These are phyloP conservation scores for Umbilicaria muhlenbergii DNA, from an alignment of 495 filamentous ascomycete genomes.

Conservation along the genomic window DNA sequence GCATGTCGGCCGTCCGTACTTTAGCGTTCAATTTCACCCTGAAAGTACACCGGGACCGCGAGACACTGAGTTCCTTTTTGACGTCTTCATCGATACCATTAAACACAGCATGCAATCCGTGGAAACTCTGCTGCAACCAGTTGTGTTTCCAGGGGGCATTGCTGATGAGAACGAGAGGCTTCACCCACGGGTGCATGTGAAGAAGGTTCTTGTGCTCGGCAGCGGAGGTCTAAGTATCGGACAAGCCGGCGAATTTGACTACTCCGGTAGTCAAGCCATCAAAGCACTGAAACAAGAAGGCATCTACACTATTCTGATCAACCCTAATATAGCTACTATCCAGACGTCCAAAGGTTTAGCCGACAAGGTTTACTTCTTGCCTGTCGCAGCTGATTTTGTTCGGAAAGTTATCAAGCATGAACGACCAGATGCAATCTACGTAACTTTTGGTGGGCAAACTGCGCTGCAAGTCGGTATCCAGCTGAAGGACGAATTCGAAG, in stretches of 20 bases:
- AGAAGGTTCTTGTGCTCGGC: constrained; percentile 95
- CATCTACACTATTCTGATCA: constrained; percentile 89
- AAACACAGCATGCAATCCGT: constrained; percentile 43
- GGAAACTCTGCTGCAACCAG: constrained; percentile 47
- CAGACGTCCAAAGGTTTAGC: constrained; percentile 92
- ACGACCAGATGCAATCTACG: constrained; percentile 89
- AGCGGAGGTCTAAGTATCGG: constrained; percentile 94
- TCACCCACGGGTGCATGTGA: constrained; percentile 65
- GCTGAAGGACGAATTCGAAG: constrained; percentile 88
- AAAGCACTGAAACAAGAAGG: constrained; percentile 96
- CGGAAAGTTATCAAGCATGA: constrained; percentile 93
- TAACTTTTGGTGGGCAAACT: constrained; percentile 95
- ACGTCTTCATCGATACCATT: constrained; percentile 85
- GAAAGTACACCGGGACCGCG: constrained; percentile 90
- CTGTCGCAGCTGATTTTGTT: constrained; percentile 90
- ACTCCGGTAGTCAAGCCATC: constrained; percentile 83
- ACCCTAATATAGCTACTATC: constrained; percentile 97
- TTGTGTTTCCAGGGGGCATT: constrained; percentile 74
- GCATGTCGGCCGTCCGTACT: constrained; percentile 71
- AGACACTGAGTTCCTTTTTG: constrained; percentile 94
- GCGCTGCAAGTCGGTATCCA: constrained; percentile 90
- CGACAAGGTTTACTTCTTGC: constrained; percentile 97
- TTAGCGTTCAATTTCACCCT: constrained; percentile 97
- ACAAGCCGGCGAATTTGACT: constrained; percentile 97
- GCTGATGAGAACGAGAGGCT: constrained; percentile 57